phyloP scores from a whole-genome alignment of 108 stramenopile species.

The Schizochytrium sp. region DNA sequence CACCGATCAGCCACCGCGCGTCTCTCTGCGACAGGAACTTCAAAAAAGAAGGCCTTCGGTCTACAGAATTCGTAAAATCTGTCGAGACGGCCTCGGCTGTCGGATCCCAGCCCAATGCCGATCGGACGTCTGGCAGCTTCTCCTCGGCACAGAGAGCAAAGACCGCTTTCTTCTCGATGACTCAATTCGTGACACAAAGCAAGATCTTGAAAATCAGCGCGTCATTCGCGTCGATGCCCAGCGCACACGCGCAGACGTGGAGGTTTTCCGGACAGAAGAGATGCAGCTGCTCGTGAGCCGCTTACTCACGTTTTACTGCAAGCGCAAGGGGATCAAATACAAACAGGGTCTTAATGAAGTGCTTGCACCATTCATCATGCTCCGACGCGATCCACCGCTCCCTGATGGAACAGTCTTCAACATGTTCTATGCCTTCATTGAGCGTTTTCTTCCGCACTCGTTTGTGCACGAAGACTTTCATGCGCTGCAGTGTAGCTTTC shows the following conservation, averaged over 20 bases:
- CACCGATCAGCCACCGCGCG: background rate
- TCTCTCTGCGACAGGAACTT: background rate
- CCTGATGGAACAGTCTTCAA: slow-evolving; percentile 32
- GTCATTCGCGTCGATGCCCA: slow-evolving; percentile 22
- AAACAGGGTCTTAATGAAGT: slow-evolving; percentile 50
- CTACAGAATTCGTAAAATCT: background rate
- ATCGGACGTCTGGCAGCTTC: background rate
- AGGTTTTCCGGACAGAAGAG: background rate
- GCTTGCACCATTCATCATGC: slow-evolving; percentile 42
- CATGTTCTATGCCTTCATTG: slow-evolving; percentile 33
- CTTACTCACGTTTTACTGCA: slow-evolving; percentile 33
- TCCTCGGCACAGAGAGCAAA: background rate
- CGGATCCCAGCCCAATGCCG: background rate
- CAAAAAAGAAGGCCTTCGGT: background rate
- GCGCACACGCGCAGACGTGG: slow-evolving; percentile 10
- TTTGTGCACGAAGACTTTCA: slow-evolving; percentile 42
- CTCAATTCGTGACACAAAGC: background rate
- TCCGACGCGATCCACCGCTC: slow-evolving; percentile 23
- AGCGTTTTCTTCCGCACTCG: slow-evolving; percentile 34
- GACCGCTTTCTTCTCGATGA: slow-evolving; percentile 12
- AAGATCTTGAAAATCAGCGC: slow-evolving; percentile 12
- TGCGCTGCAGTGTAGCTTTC: slow-evolving; percentile 37
- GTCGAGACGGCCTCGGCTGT: background rate
- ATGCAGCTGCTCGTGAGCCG: background rate
- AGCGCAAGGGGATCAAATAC: slow-evolving; percentile 37